Evolutionary conservation across 2,329 filamentous ascomycete genomes (phyloP).

Genomic region (Aureobasidium leucospermi): DNA sequence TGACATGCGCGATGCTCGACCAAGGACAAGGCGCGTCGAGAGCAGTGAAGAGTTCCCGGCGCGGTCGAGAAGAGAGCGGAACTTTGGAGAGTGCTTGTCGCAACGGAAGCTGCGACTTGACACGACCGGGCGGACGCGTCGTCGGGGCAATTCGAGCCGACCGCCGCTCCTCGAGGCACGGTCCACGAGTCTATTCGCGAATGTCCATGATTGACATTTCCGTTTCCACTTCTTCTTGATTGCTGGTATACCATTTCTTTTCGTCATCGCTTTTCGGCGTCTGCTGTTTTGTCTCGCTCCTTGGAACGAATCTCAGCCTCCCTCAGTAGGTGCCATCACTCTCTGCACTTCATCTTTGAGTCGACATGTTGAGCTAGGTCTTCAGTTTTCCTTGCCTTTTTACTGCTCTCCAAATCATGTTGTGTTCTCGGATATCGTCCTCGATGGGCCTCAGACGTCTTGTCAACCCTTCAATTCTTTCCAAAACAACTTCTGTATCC

Average conservation of each 20-base stretch:
- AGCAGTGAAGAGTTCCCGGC: background rate
- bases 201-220: background rate
- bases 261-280: background rate
- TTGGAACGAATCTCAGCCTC: background rate
- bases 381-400: background rate
- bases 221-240: background rate
- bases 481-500: background rate
- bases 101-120: slow-evolving; percentile 8
- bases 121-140: background rate
- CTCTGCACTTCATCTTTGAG: background rate
- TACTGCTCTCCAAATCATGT: background rate
- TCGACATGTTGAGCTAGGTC: slow-evolving; percentile 5
- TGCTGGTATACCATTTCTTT: background rate
- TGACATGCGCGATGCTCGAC: background rate
- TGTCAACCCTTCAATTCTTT: background rate
- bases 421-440: background rate
- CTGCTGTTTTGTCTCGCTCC: background rate
- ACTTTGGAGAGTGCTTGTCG: background rate
- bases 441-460: background rate
- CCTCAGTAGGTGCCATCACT: background rate
- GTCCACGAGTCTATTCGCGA: background rate
- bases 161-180: background rate
- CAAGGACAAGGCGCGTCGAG: background rate
- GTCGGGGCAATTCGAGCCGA: background rate
- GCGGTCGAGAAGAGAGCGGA: background rate